Evolutionary conservation across 352 stramenopile species (phyloP), one percentile per base, ranked within the genome.

Genomic region (Globisporangium nunn): DNA sequence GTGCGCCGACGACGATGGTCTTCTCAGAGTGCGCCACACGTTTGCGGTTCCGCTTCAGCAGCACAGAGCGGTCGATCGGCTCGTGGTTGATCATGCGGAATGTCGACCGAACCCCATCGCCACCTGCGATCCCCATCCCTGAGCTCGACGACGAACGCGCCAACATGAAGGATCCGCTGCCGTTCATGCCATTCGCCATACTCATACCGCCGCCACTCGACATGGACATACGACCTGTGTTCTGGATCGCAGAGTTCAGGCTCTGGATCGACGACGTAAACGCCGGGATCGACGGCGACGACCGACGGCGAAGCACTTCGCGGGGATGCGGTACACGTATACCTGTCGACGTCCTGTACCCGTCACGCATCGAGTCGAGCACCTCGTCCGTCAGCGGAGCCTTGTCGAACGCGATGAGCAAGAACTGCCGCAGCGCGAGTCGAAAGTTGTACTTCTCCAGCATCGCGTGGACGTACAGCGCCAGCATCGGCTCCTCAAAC

Each of bases 381-480:
- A 93, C 78, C 50, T 93, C 83, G 33, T 93, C 82, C 1, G 76
- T 91, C 46, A 91, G 52, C 28, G 65, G 64, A 3, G 78, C 81
- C 18, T 78, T 71, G 55, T 95, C 85, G 41, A 95, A 93, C 12
- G 83, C 72, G 56, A 91, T 93, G 23, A 95, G 76, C 46, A 95
- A 74, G 47, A 95, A 93, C 63, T 95, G 83, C 4, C 85, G 82
- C 29, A 93, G 62, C 29, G 82, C 83, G n/a, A 93, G 64, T 1
- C 85, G 76, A 52, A 92, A 95, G 59, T 75, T 91, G 67, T 95
- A 95, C 39, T 82, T 82, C 64, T 92, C 80, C 31, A 95, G 65
- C 28, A 95, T 57, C 33, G 80, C 84, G 52, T 95, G 83, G 44
- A 89, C 81, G 55, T 88, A 89, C 39, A 95, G 71, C 53, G 90